These are phyloP conservation scores for sunflower (Helianthus annuus) DNA, from an alignment of 129 eudicot genomes.

Conservation along the genomic window DNA sequence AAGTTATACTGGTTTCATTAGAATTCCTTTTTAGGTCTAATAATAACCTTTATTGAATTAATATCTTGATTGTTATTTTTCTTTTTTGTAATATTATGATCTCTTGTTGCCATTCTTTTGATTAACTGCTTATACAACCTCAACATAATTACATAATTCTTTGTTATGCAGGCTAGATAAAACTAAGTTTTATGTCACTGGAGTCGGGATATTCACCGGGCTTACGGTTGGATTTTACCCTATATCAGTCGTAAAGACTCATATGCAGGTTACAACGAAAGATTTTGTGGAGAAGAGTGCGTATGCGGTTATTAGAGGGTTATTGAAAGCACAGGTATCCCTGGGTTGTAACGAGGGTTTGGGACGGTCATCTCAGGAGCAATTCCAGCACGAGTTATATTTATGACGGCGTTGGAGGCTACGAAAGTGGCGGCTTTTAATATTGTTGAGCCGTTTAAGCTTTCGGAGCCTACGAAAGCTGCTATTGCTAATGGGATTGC, in stretches of 20 bases:
- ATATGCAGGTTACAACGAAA: conserved; percentile 85
- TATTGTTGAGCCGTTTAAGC: conserved; percentile 68
- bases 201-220: conserved; percentile 95
- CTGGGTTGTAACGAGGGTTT: conserved; percentile 95
- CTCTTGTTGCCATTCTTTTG: not conserved
- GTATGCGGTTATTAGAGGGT: conserved; percentile 66
- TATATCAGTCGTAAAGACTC: conserved; percentile 87
- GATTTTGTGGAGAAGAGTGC: conserved; percentile 67
- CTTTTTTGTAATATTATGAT: not conserved
- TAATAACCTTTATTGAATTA: too few relatives aligned
- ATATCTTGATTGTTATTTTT: not conserved
- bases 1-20: too few relatives aligned
- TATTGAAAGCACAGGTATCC: conserved; percentile 78
- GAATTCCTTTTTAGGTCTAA: not conserved
- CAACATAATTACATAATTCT: not conserved
- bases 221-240: conserved; percentile 91
- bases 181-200: conserved; percentile 86
- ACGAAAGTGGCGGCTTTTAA: conserved; percentile 83
- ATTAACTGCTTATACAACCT: not conserved
- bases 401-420: conserved; percentile 87
- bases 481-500: conserved; percentile 96
- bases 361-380: conserved; percentile 95
- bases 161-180: conserved; percentile 88
- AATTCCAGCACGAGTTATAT: conserved; percentile 81
- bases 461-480: conserved; percentile 89